Conservation (phyloP, 2,329 filamentous ascomycete species). For the Fusarium compactum region DNA sequence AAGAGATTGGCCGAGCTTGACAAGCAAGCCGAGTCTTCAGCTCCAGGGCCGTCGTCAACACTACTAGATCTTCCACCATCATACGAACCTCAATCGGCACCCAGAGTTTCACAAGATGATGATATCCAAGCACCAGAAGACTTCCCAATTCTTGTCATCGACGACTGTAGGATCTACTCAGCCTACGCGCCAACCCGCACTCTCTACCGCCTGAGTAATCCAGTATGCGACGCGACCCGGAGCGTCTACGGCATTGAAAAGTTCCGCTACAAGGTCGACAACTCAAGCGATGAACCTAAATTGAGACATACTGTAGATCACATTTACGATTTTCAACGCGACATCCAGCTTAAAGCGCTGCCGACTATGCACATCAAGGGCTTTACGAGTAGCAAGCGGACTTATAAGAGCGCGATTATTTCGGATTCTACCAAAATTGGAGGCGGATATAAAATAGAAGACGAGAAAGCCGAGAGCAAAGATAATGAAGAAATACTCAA, state of each 20-base stretch:
- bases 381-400: constrained; percentile 37
- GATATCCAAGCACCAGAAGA: constrained; percentile 15
- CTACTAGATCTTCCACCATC: constrained; percentile 6
- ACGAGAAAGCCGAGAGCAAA: background rate
- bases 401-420: constrained; percentile 38
- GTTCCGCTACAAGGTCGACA: constrained; percentile 40
- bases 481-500: constrained; percentile 37
- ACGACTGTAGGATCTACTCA: constrained; percentile 41
- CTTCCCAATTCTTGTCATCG: constrained; percentile 38
- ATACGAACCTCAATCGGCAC: constrained; percentile 9
- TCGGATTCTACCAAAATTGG: constrained; percentile 23
- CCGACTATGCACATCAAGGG: constrained; percentile 36
- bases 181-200: constrained; percentile 25
- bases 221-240: constrained; percentile 34
- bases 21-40: background rate
- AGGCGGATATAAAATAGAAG: constrained; percentile 37
- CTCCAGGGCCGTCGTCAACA: background rate
- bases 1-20: background rate
- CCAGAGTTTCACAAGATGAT: background rate
- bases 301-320: constrained; percentile 44
- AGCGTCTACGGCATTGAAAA: constrained; percentile 45
- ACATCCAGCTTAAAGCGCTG: constrained; percentile 5
- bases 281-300: constrained; percentile 20
- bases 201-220: constrained; percentile 47
- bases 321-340: constrained; percentile 48